Percentiles rank a stretch among this genome's conserved stretches.
These are phyloP conservation scores for Agapanthus africanus DNA, from an alignment of 106 monocot species.

Conservation along the genomic window DNA sequence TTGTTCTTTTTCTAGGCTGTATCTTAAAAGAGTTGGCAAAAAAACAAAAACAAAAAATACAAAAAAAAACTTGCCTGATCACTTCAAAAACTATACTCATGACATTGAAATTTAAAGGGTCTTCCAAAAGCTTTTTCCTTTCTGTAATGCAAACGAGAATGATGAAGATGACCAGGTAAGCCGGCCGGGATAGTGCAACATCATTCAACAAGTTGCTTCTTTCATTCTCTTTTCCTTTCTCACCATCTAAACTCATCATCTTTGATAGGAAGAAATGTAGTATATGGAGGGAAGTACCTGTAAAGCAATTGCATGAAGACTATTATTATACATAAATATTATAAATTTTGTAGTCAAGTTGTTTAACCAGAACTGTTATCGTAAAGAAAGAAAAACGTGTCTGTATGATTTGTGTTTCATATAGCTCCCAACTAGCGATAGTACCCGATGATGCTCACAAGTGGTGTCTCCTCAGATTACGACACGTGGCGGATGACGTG, in stretches of 20 bases:
- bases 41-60: neutral
- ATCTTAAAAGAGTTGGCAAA: too few relatives aligned
- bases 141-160: slow-evolving; percentile 36
- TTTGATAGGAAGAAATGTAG: slow-evolving; percentile 13
- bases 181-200: slow-evolving; percentile 18
- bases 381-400: neutral
- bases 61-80: slow-evolving; percentile 18
- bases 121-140: slow-evolving; percentile 16
- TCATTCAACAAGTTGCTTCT: neutral
- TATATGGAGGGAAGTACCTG: slow-evolving; percentile 36
- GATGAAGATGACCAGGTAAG: slow-evolving; percentile 18
- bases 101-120: slow-evolving; percentile 40
- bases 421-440: too few relatives aligned
- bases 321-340: too few relatives aligned
- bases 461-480: too few relatives aligned
- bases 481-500: too few relatives aligned
- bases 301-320: too few relatives aligned
- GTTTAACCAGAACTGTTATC: neutral
- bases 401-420: too few relatives aligned
- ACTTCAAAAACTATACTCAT: slow-evolving; percentile 36
- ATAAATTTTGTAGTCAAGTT: neutral
- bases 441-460: too few relatives aligned
- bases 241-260: neutral
- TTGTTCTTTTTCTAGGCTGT: too few relatives aligned
- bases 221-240: neutral